These are phyloP conservation scores for Cercospora beticola DNA, from an alignment of 2,329 filamentous ascomycete species.

Conservation along the genomic window DNA sequence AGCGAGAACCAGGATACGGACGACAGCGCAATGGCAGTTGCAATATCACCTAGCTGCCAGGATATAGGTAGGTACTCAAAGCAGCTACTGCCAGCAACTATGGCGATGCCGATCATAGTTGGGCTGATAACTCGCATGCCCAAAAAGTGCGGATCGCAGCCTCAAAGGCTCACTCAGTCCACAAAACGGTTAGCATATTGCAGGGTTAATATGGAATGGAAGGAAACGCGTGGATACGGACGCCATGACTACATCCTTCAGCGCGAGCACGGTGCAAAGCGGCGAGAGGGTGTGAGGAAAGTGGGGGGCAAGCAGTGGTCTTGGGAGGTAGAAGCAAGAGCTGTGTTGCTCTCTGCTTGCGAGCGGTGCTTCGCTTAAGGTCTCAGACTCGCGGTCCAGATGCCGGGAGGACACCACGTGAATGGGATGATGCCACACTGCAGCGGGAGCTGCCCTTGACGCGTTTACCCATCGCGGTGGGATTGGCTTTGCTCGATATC, in stretches of 20 bases:
- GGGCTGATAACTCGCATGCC: slow-evolving; percentile 3
- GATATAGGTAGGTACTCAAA: not conserved
- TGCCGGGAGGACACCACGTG: not conserved
- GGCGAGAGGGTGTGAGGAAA: not conserved
- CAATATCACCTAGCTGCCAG: not conserved
- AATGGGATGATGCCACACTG: not conserved
- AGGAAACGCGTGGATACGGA: not conserved
- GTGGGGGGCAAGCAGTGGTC: not conserved
- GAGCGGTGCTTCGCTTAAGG: not conserved
- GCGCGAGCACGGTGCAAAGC: not conserved
- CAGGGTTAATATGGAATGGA: not conserved
- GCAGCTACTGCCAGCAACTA: not conserved
- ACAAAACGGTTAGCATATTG: not conserved
- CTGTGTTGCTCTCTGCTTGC: not conserved
- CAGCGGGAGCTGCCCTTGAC: not conserved
- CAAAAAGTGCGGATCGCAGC: slow-evolving; percentile 4
- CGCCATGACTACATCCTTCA: not conserved
- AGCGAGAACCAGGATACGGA: not conserved
- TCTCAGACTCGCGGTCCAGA: not conserved
- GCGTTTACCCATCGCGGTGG: not conserved
- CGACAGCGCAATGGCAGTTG: not conserved
- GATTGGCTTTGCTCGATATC: not conserved
- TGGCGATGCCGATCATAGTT: slow-evolving; percentile 13
- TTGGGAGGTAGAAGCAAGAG: not conserved
- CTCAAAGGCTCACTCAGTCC: not conserved